Evolutionary conservation across 768 basidiomycete genomes (phyloP).

Genomic region (Calvatia gigantea): DNA sequence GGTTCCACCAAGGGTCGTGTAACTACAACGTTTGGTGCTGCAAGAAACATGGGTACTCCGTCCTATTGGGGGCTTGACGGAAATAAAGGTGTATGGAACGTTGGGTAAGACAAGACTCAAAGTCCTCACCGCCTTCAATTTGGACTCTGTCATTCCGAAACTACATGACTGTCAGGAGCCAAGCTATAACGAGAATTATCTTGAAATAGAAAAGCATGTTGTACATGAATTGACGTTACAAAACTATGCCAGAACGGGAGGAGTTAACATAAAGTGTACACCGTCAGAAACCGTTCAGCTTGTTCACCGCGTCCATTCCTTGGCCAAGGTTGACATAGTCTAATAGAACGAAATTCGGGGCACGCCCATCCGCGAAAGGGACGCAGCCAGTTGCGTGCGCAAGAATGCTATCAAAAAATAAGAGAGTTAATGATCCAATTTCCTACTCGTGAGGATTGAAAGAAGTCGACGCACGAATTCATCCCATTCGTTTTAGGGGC

Average conservation of each 20-base stretch:
- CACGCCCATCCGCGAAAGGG: constrained; percentile 31
- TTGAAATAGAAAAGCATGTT: too few species aligned
- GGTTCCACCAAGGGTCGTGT: constrained; percentile 59
- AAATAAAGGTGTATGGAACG: constrained; percentile 21
- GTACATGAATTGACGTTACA: too few species aligned
- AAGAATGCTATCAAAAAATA: constrained; percentile 22
- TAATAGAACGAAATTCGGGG: constrained; percentile 46
- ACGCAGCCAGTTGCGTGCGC: constrained; percentile 41
- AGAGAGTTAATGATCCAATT: background rate
- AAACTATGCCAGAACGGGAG: too few species aligned
- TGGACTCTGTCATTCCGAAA: too few species aligned
- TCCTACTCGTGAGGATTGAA: background rate
- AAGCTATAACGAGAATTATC: too few species aligned
- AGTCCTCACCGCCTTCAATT: constrained; percentile 64
- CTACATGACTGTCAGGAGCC: too few species aligned
- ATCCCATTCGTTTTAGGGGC: constrained; percentile 26
- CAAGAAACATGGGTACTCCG: constrained; percentile 34
- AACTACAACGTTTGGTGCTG: constrained; percentile 46
- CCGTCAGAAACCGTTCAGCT: constrained; percentile 34
- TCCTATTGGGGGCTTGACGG: constrained; percentile 30
- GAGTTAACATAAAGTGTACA: too few species aligned
- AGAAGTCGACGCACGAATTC: constrained; percentile 18
- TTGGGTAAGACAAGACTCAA: constrained; percentile 45
- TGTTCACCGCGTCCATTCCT: constrained; percentile 33
- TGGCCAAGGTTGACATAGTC: constrained; percentile 45